Evolutionary conservation across 352 stramenopile species (phyloP), one percentile per base, ranked within the genome.

Genomic region (Phytophthora ohioensis): DNA sequence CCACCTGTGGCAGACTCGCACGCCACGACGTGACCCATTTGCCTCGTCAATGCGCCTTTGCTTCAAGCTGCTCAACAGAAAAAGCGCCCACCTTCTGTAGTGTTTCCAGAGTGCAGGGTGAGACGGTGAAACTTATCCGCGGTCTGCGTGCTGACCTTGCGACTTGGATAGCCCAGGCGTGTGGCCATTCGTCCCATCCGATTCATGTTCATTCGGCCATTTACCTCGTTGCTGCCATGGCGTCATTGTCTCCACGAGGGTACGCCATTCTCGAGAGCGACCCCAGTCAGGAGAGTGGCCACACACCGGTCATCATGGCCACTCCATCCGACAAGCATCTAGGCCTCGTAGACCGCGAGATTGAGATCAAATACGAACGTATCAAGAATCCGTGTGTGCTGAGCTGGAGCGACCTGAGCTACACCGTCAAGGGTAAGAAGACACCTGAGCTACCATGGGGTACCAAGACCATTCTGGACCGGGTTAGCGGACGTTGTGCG

Each of bases 351-450:
- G 42, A 57, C 41, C 66, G 54, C 4, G 56, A 67, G 34, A 64
- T 72, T 42, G 39, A 62, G 36, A 47, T 73, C 65, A 65, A 72
- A 51, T 62, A 64, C 38, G 64, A 66, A 27, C 51, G 63, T 12
- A 57, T 68, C 42, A 30, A 21, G 7, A 78, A 70, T 43, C 61
- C 62, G 54, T 87, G 79, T 47, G 69, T 73, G 31, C 64, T 87
- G 30, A 85, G 76, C 67, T 87, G 79, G 79, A 57, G 68, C 38
- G 81, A 80, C 61, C 38, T 87, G 36, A 73, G 66, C 57, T 85
- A 82, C 64, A 76, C 58, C 0, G 76, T 86, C 51, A 68, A 68
- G 13, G 57, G 47, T 1, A 32, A 59, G 6, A 57, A 71, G 53
- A 43, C 59, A 0, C 48, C 67, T 36, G 36, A 52, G 34, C 5